These are phyloP conservation scores for Orbilia javanica DNA, from an alignment of 2,329 filamentous ascomycete species.

Conservation along the genomic window DNA sequence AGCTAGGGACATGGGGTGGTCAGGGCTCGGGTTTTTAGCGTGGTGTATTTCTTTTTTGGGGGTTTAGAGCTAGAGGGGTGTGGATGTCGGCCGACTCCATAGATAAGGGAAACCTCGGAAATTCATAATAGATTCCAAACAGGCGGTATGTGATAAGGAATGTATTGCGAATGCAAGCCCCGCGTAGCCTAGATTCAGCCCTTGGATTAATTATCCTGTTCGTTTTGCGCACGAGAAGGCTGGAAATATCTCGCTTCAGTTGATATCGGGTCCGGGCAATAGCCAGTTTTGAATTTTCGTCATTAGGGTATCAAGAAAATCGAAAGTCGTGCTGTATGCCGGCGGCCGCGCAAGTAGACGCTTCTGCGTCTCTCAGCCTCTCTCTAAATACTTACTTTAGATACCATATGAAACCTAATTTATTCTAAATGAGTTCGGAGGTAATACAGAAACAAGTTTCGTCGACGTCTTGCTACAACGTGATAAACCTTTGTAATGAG, in stretches of 20 bases:
- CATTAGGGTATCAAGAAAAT: neutral
- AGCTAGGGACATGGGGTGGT: constrained; percentile 18
- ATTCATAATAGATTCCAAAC: constrained; percentile 49
- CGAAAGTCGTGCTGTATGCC: neutral
- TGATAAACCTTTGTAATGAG: neutral
- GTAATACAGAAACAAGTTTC: neutral
- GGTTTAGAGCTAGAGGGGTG: no score
- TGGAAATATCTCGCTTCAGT: neutral
- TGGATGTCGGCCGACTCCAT: constrained; percentile 38
- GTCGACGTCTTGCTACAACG: neutral
- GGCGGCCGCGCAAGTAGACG: neutral
- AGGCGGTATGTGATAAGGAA: constrained; percentile 38
- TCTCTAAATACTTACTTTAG: neutral
- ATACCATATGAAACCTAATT: neutral
- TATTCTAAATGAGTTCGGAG: neutral
- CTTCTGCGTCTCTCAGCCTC: constrained; percentile 4
- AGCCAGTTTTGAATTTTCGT: neutral
- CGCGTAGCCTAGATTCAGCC: constrained; percentile 36
- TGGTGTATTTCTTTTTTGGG: constrained; percentile 1
- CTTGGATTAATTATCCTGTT: constrained; percentile 1
- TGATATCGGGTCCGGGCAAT: neutral
- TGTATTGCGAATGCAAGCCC: constrained; percentile 22
- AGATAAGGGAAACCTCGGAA: constrained; percentile 38
- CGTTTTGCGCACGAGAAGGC: neutral
- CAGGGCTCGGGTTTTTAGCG: constrained; percentile 15